Base-by-base conservation (phyloP, 305 asterid genomes). In the Withania somnifera region DNA sequence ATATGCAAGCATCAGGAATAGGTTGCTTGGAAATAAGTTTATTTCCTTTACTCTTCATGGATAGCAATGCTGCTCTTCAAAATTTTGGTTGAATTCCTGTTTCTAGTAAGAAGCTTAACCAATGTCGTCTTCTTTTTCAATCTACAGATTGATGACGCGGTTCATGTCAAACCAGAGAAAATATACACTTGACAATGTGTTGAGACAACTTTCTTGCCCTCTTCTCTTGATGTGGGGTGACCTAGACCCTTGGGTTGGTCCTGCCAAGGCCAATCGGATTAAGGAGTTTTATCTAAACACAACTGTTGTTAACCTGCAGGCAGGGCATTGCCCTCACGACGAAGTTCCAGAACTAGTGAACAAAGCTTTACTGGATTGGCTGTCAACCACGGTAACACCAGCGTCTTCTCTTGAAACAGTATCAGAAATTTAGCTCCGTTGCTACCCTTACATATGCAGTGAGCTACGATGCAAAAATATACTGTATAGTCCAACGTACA, bases 251-350 rank as follows among this genome's bases (percentile, higher is more conserved):
- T 94, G 98, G 99, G 95, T 92, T 8, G 98, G 99, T 61, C 91
- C 97, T 3, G 93, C 96, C 20, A 95, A 95, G 82, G 99, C 98
- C 68, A 88, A 79, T 19, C 87, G 92, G 36, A 95, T 95, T 78
- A 91, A 95, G 84, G 97, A 93, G 78, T 92, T 95, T 83, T 95
- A 95, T 84, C 88, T 88, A 7, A 85, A 91, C 26, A 89, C 97
- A 28, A 87, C 92, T 0, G 79, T 95, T 40, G 95, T 95, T 36
- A 91, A 89, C 87, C 88, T 94, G 38, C 92, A 91, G 83, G 97
- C 99, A 2, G 99, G 99, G 17, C 99, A 95, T 90, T 95, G 99
- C 78, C 99, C 99, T 0, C 99, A 95, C 60, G 98, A 95, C 42
- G 98, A 95, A 87, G 99, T 91, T 80, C 99, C 99, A 1, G 98